Conservation (phyloP, 2,329 filamentous ascomycete species). For the Sarocladiaceae sp. region DNA sequence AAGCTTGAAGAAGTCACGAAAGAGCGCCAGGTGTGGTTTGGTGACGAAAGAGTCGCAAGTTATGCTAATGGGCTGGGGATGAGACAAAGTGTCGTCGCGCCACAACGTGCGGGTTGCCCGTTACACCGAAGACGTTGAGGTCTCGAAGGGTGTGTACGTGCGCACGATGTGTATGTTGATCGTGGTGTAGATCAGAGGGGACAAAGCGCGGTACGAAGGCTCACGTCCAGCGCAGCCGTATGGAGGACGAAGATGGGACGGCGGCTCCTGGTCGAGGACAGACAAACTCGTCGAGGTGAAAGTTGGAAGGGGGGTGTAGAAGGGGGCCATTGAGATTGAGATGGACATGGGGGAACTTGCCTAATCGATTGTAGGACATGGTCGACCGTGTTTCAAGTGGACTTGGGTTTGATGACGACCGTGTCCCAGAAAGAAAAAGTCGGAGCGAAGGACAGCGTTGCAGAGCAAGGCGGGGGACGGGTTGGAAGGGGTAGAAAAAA, state of each 20-base stretch:
- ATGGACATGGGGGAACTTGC: slow-evolving; percentile 39
- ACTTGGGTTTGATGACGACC: background rate
- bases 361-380: slow-evolving; percentile 72
- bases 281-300: slow-evolving; percentile 7
- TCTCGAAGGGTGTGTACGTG: background rate
- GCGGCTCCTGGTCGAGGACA: background rate
- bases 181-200: background rate
- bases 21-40: background rate
- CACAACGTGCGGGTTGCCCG: slow-evolving; percentile 6
- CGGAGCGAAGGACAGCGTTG: slow-evolving; percentile 6
- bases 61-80: slow-evolving; percentile 1
- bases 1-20: too few relatives aligned
- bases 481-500: background rate
- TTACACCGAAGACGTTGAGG: background rate
- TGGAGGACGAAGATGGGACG: background rate
- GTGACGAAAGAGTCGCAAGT: background rate
- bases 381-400: slow-evolving; percentile 16
- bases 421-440: slow-evolving; percentile 1
- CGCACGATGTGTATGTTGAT: background rate
- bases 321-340: too few relatives aligned
- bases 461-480: slow-evolving; percentile 5
- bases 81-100: slow-evolving; percentile 2
- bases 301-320: background rate
- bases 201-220: background rate
- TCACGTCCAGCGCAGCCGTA: slow-evolving; percentile 7